Evolutionary conservation across 164 flowering plant genomes (phyloP).

Genomic region (Umbellularia californica): DNA sequence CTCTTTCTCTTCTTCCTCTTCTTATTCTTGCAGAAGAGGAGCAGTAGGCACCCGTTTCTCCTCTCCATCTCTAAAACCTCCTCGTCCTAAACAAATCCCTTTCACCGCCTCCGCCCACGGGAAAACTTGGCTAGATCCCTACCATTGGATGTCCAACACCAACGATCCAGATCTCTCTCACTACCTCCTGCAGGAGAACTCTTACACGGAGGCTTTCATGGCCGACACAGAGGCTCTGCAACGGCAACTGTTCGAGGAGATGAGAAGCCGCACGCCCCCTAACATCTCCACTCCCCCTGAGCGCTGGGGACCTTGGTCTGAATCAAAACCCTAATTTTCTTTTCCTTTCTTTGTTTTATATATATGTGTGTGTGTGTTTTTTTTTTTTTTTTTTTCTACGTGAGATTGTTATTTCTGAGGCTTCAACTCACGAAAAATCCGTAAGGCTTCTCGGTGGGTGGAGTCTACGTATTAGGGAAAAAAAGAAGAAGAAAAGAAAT

Average conservation of each 20-base stretch:
- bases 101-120: conserved; percentile 62
- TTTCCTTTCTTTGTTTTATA: background rate
- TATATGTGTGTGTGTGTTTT: too few species aligned
- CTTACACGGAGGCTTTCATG: conserved; percentile 77
- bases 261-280: conserved; percentile 62
- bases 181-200: conserved; percentile 59
- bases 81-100: conserved; percentile 76
- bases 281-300: conserved; percentile 68
- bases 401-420: too few species aligned
- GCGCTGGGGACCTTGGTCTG: conserved; percentile 86
- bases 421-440: too few species aligned
- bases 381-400: too few species aligned
- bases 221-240: conserved; percentile 53
- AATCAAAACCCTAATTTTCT: background rate
- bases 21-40: conserved; percentile 25
- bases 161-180: conserved; percentile 61
- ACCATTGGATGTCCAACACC: conserved; percentile 80
- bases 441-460: too few species aligned
- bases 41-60: conserved; percentile 14
- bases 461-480: too few species aligned
- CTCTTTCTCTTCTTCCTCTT: conserved; percentile 26
- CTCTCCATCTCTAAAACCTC: conserved; percentile 14
- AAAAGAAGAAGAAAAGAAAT: too few species aligned
- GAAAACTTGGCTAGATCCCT: conserved; percentile 65
- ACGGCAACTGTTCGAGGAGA: conserved; percentile 49